A percentile compares a stretch with the other conserved stretches of the same genome.
These are phyloP conservation scores for Asclepias syriaca DNA, from an alignment of 257 asterid species.

Conservation along the genomic window DNA sequence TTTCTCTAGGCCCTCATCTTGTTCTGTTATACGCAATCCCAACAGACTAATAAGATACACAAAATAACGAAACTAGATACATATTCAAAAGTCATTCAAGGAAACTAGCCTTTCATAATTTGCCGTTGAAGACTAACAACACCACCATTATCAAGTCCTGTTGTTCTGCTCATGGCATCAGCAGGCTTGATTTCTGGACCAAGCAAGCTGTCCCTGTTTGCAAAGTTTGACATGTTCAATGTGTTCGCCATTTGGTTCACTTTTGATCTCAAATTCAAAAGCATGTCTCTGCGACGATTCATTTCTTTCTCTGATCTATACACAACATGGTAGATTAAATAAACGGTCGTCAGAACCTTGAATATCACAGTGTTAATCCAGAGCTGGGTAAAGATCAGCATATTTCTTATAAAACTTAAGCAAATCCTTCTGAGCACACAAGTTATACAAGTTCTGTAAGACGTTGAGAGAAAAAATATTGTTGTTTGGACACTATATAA, in stretches of 20 bases:
- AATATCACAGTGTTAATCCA: not conserved
- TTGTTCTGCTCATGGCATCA: constrained; percentile 76
- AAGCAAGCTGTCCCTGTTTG: constrained; percentile 82
- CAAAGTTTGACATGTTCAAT: constrained; percentile 85
- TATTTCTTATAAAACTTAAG: not conserved
- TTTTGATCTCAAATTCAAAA: constrained; percentile 61
- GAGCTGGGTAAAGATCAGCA: not conserved
- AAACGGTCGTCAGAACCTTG: not conserved
- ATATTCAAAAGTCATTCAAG: not conserved
- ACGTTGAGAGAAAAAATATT: no score
- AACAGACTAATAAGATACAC: constrained; percentile 5
- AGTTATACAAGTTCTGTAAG: not conserved
- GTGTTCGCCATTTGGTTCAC: constrained; percentile 78
- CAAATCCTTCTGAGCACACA: not conserved
- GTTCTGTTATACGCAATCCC: constrained; percentile 46
- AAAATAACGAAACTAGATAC: constrained; percentile 1
- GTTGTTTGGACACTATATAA: not conserved
- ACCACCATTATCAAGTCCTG: constrained; percentile 80
- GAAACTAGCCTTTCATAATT: constrained; percentile 75
- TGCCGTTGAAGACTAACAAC: constrained; percentile 89
- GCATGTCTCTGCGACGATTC: constrained; percentile 85
- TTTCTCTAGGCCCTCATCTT: constrained; percentile 87
- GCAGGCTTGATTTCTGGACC: constrained; percentile 87
- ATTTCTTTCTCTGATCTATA: constrained; percentile 85
- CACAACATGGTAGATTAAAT: constrained; percentile 14